Percentiles rank a stretch among this genome's conserved stretches.
Conservation (phyloP, 2,329 filamentous ascomycete genomes). For the Colletotrichum sp. region DNA sequence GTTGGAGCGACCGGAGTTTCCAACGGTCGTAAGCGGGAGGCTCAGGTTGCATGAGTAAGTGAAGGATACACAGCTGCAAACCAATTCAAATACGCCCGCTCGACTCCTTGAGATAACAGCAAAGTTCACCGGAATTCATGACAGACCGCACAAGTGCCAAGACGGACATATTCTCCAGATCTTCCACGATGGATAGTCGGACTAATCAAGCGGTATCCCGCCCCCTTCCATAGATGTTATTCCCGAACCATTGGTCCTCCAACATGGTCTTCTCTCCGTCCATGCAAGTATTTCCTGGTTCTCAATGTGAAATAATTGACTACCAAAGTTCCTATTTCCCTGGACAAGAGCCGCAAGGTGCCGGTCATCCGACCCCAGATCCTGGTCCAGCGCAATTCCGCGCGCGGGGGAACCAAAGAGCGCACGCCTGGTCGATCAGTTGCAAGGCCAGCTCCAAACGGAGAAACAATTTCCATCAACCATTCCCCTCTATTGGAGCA, state of each 20-base stretch:
- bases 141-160: neutral
- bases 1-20: neutral
- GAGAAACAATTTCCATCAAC: constrained; percentile 4
- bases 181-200: neutral
- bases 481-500: neutral
- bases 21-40: neutral
- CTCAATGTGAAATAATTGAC: neutral
- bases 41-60: neutral
- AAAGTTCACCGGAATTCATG: neutral
- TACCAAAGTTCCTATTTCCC: neutral
- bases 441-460: neutral
- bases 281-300: neutral
- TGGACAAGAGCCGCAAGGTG: neutral
- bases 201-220: neutral
- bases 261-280: neutral
- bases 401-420: neutral
- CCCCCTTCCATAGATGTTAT: neutral
- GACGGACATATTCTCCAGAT: neutral
- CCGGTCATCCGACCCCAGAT: constrained; percentile 2
- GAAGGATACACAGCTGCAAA: neutral
- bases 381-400: neutral
- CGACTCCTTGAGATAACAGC: neutral
- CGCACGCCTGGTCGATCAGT: neutral
- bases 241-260: neutral
- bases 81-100: neutral